Percentiles rank a stretch among this genome's conserved stretches.
These are phyloP conservation scores for Aspergillus ostianus DNA, from an alignment of 495 filamentous ascomycete genomes.

Conservation along the genomic window DNA sequence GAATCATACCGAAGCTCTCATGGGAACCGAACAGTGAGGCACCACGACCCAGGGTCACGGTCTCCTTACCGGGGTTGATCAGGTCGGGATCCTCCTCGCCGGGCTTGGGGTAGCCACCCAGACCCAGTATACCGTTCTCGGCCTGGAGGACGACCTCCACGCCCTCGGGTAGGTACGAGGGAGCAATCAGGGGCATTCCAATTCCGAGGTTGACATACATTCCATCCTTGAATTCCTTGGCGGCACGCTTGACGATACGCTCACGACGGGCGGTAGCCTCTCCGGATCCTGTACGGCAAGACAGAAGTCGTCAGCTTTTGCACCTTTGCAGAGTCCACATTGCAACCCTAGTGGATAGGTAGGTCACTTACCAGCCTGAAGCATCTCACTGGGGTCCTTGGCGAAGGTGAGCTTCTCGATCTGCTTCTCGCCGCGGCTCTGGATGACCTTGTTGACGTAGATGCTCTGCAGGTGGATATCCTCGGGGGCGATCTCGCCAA, in stretches of 20 bases:
- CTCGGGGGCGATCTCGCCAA: constrained; percentile 72
- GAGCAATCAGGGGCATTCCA: constrained; percentile 88
- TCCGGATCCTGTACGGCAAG: constrained; percentile 55
- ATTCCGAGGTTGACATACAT: constrained; percentile 95
- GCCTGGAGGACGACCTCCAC: constrained; percentile 83
- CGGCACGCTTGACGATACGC: constrained; percentile 78
- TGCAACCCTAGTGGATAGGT: background rate
- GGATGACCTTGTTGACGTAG: constrained; percentile 82
- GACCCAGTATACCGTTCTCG: constrained; percentile 87
- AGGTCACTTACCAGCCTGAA: constrained; percentile 43
- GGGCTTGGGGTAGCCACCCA: constrained; percentile 77
- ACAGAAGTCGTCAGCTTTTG: background rate
- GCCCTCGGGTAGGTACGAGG: constrained; percentile 70
- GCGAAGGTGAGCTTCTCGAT: constrained; percentile 81
- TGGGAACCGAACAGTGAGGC: constrained; percentile 80
- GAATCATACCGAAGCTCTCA: constrained; percentile 92
- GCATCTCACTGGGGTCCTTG: constrained; percentile 56
- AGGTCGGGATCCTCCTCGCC: constrained; percentile 83
- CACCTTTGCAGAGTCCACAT: background rate
- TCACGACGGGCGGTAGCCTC: constrained; percentile 73
- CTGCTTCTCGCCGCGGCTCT: constrained; percentile 66
- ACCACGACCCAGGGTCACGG: constrained; percentile 75
- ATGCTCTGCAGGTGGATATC: constrained; percentile 81
- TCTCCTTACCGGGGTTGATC: constrained; percentile 93
- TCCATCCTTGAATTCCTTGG: constrained; percentile 89